phyloP scores from a whole-genome alignment of 1,284 basidiomycete genomes.

The Athelia psychrophila region DNA sequence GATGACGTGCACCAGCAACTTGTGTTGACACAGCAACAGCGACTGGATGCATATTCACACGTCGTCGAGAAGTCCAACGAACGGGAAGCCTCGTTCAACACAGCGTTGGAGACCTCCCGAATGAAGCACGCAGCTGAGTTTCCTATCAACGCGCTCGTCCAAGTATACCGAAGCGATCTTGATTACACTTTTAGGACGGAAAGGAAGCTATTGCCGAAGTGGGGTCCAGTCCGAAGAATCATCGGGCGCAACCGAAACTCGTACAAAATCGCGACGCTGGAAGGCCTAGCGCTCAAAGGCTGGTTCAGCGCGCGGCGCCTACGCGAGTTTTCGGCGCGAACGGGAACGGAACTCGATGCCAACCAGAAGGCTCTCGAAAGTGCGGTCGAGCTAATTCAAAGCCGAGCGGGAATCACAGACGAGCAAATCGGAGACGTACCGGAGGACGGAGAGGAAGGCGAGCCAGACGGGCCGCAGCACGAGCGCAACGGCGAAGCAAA shows the following conservation, averaged over 20 bases:
- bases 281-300: background rate
- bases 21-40: background rate
- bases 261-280: background rate
- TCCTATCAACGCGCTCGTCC: constrained; percentile 24
- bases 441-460: too few species aligned
- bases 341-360: background rate
- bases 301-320: background rate
- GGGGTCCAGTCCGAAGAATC: background rate
- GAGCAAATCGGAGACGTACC: too few species aligned
- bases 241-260: background rate
- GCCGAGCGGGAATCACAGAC: too few species aligned
- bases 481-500: too few species aligned
- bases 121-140: constrained; percentile 20
- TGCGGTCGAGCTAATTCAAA: too few species aligned
- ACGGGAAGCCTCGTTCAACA: constrained; percentile 23
- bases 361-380: background rate
- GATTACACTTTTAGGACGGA: constrained; percentile 4
- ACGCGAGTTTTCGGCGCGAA: background rate
- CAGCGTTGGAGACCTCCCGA: constrained; percentile 8
- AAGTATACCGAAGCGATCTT: constrained; percentile 6
- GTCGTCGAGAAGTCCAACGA: constrained; percentile 14
- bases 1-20: background rate
- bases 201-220: background rate
- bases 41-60: background rate
- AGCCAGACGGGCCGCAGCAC: too few species aligned